These are phyloP conservation scores for Castanea mollissima DNA, from an alignment of 306 rosid genomes.

Conservation along the genomic window DNA sequence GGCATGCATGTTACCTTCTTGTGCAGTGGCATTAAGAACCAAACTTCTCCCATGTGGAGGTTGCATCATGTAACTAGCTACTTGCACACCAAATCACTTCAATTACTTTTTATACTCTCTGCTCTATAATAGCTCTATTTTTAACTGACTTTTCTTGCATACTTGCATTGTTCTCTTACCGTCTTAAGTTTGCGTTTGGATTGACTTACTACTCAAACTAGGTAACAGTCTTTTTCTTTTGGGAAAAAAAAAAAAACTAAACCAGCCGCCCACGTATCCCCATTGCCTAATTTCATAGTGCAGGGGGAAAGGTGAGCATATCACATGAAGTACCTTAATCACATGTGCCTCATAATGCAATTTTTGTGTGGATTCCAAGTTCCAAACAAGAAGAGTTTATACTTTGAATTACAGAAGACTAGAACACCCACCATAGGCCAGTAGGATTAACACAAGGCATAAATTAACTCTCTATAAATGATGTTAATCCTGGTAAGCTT, in stretches of 20 bases:
- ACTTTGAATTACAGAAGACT: no score
- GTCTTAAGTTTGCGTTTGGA: no score
- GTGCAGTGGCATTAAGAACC: neutral
- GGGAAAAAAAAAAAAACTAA: no score
- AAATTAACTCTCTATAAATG: neutral
- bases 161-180: neutral
- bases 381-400: no score
- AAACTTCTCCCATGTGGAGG: slow-evolving; percentile 5
- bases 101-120: neutral
- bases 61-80: neutral
- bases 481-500: neutral
- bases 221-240: no score
- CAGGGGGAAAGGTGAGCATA: neutral
- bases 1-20: neutral
- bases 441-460: neutral
- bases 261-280: neutral
- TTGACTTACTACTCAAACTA: no score
- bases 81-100: neutral
- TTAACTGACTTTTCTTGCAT: neutral
- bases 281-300: neutral
- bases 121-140: neutral
- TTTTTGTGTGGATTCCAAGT: neutral
- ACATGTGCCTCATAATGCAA: neutral
- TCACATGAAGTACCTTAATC: neutral
- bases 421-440: no score